phyloP scores from a whole-genome alignment of 2,329 filamentous ascomycete species.

The Blumeria hordei region DNA sequence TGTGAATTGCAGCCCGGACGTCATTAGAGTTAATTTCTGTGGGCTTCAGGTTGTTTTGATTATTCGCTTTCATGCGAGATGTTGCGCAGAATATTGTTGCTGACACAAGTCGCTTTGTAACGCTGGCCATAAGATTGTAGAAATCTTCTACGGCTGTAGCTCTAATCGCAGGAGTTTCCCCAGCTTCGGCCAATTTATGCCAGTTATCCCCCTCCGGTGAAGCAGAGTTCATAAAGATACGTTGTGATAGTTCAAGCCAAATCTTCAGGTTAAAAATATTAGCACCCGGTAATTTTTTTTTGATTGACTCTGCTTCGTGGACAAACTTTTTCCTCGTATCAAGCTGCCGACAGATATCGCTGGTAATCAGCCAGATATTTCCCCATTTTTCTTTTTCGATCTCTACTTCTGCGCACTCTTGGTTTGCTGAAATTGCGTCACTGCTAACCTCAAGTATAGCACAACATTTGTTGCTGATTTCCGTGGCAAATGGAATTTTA shows the following conservation, averaged over 20 bases:
- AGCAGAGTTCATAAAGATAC: constrained; percentile 50
- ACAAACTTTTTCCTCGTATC: constrained; percentile 6
- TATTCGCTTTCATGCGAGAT: constrained; percentile 33
- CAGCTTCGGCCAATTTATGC: constrained; percentile 27
- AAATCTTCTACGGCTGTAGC: constrained; percentile 58
- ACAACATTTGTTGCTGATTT: constrained; percentile 44
- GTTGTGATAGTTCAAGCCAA: constrained; percentile 39
- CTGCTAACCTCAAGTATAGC: constrained; percentile 41
- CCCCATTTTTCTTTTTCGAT: constrained; percentile 36
- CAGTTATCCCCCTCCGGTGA: constrained; percentile 39
- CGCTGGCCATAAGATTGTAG: constrained; percentile 36
- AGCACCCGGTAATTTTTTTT: constrained; percentile 22
- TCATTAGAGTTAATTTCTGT: constrained; percentile 13
- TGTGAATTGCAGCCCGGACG: constrained; percentile 27
- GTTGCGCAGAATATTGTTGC: constrained; percentile 45
- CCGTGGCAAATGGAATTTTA: constrained; percentile 35
- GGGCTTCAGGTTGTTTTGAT: constrained; percentile 12
- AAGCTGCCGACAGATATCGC: constrained; percentile 8
- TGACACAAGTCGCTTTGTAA: constrained; percentile 48
- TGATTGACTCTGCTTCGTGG: constrained; percentile 10
- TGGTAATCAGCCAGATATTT: constrained; percentile 37
- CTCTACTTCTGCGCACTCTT: constrained; percentile 36
- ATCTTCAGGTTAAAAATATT: constrained; percentile 30
- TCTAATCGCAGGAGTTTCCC: constrained; percentile 41
- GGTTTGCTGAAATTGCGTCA: constrained; percentile 36